phyloP scores from a whole-genome alignment of 192 early-diverging fungal species.

The Coemansia sp. region DNA sequence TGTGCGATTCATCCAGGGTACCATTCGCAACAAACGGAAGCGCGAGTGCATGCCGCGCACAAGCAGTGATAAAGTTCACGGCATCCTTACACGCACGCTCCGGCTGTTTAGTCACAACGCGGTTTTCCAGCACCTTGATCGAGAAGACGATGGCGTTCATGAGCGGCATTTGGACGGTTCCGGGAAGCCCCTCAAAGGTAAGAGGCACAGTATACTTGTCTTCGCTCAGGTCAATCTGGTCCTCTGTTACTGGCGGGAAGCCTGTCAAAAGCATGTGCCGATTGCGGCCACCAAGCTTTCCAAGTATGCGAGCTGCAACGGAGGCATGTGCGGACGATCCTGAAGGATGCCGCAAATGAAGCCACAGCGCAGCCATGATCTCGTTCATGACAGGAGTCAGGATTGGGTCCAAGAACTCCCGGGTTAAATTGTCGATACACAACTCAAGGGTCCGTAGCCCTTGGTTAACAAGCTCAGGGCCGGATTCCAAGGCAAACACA shows the following conservation, averaged over 20 bases:
- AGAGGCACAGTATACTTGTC: constrained; percentile 24
- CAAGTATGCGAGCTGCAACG: constrained; percentile 88
- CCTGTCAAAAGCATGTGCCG: constrained; percentile 72
- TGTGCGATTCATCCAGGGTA: background rate
- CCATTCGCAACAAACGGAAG: constrained; percentile 17
- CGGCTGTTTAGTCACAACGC: constrained; percentile 15
- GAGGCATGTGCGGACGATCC: constrained; percentile 83
- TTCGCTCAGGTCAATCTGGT: background rate
- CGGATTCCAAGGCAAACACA: constrained; percentile 87
- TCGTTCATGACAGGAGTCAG: constrained; percentile 92
- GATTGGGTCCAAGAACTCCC: constrained; percentile 96
- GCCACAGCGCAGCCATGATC: constrained; percentile 92
- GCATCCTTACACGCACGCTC: constrained; percentile 36
- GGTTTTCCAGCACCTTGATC: constrained; percentile 29
- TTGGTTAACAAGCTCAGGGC: constrained; percentile 93
- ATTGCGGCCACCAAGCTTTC: constrained; percentile 98
- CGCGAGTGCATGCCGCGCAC: constrained; percentile 33
- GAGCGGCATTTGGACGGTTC: constrained; percentile 39
- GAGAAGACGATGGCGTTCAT: constrained; percentile 40
- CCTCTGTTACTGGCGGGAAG: constrained; percentile 20
- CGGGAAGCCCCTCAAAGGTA: constrained; percentile 41
- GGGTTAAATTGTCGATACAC: constrained; percentile 97
- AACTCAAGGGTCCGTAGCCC: constrained; percentile 95
- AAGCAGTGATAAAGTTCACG: constrained; percentile 43
- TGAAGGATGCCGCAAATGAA: constrained; percentile 84